phyloP scores from a whole-genome alignment of 2,329 filamentous ascomycete species.

The Stemphylium lycopersici region DNA sequence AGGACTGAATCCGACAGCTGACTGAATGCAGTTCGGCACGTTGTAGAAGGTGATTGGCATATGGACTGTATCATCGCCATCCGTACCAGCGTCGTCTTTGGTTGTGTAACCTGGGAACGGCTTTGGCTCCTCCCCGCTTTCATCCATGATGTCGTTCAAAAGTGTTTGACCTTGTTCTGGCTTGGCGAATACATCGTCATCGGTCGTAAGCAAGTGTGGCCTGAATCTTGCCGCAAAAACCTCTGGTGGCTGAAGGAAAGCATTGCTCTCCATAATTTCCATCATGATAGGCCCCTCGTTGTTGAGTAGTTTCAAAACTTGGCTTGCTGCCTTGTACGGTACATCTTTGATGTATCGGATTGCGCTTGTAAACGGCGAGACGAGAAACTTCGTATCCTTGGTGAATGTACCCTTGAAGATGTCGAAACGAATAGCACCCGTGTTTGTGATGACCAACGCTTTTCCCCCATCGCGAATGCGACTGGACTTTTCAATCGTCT shows the following conservation, averaged over 20 bases:
- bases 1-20: constrained; percentile 63
- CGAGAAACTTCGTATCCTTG: constrained; percentile 80
- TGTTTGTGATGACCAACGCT: constrained; percentile 80
- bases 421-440: constrained; percentile 91
- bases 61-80: constrained; percentile 92
- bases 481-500: constrained; percentile 59
- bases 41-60: constrained; percentile 73
- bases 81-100: constrained; percentile 77
- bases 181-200: constrained; percentile 4
- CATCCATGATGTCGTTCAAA: not conserved
- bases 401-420: constrained; percentile 94
- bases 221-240: constrained; percentile 44
- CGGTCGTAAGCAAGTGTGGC: constrained; percentile 22
- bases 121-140: constrained; percentile 5
- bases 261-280: constrained; percentile 34
- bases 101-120: constrained; percentile 87
- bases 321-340: constrained; percentile 74
- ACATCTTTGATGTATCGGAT: constrained; percentile 81
- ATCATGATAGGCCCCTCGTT: constrained; percentile 60
- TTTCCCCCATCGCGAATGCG: constrained; percentile 60
- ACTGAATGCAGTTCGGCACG: constrained; percentile 84
- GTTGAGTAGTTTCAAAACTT: constrained; percentile 67
- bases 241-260: constrained; percentile 54
- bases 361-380: constrained; percentile 85
- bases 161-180: constrained; percentile 18